A percentile compares a stretch with the other conserved stretches of the same genome.
These are phyloP conservation scores for Lignosus rhinocerotis DNA, from an alignment of 1,284 basidiomycete species.

Conservation along the genomic window DNA sequence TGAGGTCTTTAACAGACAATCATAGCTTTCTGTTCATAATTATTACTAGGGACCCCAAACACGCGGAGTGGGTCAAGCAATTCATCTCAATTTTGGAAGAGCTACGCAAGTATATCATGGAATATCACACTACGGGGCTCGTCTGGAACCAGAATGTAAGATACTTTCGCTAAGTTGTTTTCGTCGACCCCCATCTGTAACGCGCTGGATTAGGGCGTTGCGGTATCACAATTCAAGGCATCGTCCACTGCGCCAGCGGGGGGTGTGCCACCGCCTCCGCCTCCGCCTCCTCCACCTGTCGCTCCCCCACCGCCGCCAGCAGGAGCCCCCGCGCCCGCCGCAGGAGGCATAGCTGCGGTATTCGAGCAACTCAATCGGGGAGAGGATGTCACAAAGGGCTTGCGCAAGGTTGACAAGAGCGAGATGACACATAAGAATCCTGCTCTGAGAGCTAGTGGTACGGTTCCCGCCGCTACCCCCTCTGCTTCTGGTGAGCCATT, in stretches of 20 bases:
- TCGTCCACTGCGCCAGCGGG: constrained; percentile 33
- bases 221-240: constrained; percentile 56
- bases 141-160: constrained; percentile 86
- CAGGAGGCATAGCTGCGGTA: constrained; percentile 79
- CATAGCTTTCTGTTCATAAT: not conserved
- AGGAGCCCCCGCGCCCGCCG: constrained; percentile 40
- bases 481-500: constrained; percentile 18
- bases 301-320: constrained; percentile 44
- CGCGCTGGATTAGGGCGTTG: constrained; percentile 53
- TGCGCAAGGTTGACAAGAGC: constrained; percentile 93
- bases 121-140: constrained; percentile 87
- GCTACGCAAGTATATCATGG: constrained; percentile 81
- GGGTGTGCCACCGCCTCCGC: constrained; percentile 45
- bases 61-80: constrained; percentile 85
- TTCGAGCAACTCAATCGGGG: constrained; percentile 93
- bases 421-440: constrained; percentile 99
- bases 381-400: constrained; percentile 84
- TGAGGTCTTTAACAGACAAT: constrained; percentile 38
- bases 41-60: constrained; percentile 74
- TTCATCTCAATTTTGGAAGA: constrained; percentile 78
- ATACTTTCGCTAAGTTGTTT: too few relatives aligned
- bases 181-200: not conserved
- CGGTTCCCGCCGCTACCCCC: constrained; percentile 53
- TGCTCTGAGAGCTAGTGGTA: constrained; percentile 65
- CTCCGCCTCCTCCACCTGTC: constrained; percentile 58